These are phyloP conservation scores for Rhodotorula sp. DNA, from an alignment of 1,284 basidiomycete species.

Conservation along the genomic window DNA sequence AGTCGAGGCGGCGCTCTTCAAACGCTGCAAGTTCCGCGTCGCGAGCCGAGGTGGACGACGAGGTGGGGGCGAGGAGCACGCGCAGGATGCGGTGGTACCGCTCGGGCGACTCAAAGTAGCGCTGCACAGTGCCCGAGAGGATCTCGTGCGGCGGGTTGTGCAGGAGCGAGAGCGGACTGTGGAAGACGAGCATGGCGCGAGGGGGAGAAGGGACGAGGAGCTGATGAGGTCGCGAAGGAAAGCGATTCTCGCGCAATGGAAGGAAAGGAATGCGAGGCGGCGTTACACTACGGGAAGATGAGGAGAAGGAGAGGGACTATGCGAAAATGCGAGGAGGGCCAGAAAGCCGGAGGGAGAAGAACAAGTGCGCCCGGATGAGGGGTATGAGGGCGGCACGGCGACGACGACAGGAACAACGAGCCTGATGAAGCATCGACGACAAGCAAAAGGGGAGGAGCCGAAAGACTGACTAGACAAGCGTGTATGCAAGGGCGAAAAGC, in stretches of 20 bases:
- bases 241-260: fast-evolving
- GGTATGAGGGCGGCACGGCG: background rate
- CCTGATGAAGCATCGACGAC: background rate
- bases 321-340: background rate
- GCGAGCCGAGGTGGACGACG: too few relatives aligned
- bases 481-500: too few relatives aligned
- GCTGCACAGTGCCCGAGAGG: conserved; percentile 48
- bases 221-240: background rate
- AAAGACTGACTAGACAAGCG: background rate
- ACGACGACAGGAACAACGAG: too few relatives aligned
- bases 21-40: background rate
- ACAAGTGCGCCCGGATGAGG: too few relatives aligned
- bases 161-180: conserved; percentile 25
- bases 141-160: conserved; percentile 52
- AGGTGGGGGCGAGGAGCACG: conserved; percentile 35
- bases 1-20: conserved; percentile 23
- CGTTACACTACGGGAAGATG: background rate
- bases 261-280: too few relatives aligned
- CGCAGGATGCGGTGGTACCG: conserved; percentile 47
- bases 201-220: background rate
- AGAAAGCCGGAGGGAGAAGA: background rate
- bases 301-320: background rate
- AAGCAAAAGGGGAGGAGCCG: too few relatives aligned
- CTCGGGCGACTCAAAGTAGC: conserved; percentile 51
- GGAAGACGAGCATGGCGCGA: conserved; percentile 17